Evolutionary conservation across 1,284 basidiomycete genomes (phyloP).

Genomic region (Sporisorium graminicola): DNA sequence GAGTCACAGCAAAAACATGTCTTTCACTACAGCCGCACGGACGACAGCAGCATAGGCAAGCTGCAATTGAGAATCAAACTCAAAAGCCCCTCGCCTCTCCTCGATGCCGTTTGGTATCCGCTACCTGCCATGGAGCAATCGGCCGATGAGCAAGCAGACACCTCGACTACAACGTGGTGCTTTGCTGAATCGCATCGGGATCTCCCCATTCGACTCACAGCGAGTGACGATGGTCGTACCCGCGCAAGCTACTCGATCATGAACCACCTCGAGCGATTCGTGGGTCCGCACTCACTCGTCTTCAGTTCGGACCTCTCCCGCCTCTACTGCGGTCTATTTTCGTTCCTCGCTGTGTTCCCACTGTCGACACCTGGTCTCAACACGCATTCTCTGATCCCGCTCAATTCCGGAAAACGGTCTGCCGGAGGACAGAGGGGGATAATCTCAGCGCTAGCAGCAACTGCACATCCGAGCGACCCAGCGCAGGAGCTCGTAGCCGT

Average conservation of each 20-base stretch:
- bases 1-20: slow-evolving; percentile 52
- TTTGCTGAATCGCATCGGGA: slow-evolving; percentile 54
- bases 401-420: slow-evolving; percentile 22
- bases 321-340: slow-evolving; percentile 52
- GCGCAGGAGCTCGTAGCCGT: slow-evolving; percentile 55
- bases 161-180: slow-evolving; percentile 42
- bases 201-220: slow-evolving; percentile 51
- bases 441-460: slow-evolving; percentile 45
- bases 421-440: slow-evolving; percentile 47
- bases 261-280: slow-evolving; percentile 60
- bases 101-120: slow-evolving; percentile 60
- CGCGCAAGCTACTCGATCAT: slow-evolving; percentile 59
- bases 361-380: slow-evolving; percentile 56
- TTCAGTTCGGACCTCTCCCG: slow-evolving; percentile 57
- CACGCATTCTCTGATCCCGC: slow-evolving; percentile 36
- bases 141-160: background rate
- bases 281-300: slow-evolving; percentile 52
- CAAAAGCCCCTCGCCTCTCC: slow-evolving; percentile 45
- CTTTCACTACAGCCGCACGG: slow-evolving; percentile 5
- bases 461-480: slow-evolving; percentile 16
- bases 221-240: slow-evolving; percentile 28
- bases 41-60: background rate
- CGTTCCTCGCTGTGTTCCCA: slow-evolving; percentile 39
- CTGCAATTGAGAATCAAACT: background rate
- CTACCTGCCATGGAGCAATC: slow-evolving; percentile 24